phyloP scores from a whole-genome alignment of 371 early-diverging fungal genomes.

The Mucor indicus region DNA sequence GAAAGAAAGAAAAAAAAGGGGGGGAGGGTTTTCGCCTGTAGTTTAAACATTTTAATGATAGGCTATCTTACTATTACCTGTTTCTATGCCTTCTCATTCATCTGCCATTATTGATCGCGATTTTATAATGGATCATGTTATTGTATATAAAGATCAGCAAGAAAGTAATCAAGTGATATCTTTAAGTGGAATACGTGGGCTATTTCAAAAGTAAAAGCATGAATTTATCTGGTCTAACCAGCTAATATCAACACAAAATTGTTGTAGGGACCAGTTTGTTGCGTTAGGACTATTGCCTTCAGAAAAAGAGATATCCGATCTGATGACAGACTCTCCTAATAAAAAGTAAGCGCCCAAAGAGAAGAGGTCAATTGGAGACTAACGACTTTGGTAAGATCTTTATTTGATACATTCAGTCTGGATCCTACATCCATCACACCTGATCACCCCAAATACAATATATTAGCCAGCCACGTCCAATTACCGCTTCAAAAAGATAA shows the following conservation, averaged over 20 bases:
- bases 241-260: not conserved
- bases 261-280: constrained; percentile 18
- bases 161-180: constrained; percentile 31
- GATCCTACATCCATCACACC: constrained; percentile 26
- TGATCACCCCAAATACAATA: constrained; percentile 38
- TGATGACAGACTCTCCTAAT: not conserved
- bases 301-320: constrained; percentile 18
- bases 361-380: too few species aligned
- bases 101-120: constrained; percentile 43
- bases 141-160: constrained; percentile 20
- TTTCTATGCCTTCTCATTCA: constrained; percentile 44
- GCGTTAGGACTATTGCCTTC: constrained; percentile 26
- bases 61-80: constrained; percentile 41
- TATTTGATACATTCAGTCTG: constrained; percentile 29
- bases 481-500: constrained; percentile 26
- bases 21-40: too few species aligned
- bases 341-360: constrained; percentile 32
- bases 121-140: constrained; percentile 46
- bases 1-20: not conserved
- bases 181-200: constrained; percentile 41
- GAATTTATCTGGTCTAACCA: too few species aligned
- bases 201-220: constrained; percentile 36
- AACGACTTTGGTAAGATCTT: constrained; percentile 10
- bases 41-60: constrained; percentile 1
- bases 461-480: constrained; percentile 48